phyloP scores from a whole-genome alignment of 192 early-diverging fungal genomes.

The Linnemannia hyalina region DNA sequence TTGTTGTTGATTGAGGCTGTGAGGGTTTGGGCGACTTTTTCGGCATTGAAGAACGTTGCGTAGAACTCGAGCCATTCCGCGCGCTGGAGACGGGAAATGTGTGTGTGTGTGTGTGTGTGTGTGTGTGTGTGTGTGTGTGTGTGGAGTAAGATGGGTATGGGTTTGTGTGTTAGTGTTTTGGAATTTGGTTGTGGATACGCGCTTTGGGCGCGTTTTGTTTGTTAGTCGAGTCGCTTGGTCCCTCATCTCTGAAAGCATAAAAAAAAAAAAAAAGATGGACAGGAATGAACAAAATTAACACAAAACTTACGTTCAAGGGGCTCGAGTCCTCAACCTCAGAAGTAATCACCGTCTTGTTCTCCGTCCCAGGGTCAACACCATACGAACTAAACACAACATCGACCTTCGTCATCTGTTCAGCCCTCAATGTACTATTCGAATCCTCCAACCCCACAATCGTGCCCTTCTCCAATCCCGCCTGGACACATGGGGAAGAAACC shows the following conservation, averaged over 20 bases:
- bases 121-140: too few species aligned
- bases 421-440: conserved; percentile 60
- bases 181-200: neutral
- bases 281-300: neutral
- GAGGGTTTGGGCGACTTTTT: conserved; percentile 64
- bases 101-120: too few species aligned
- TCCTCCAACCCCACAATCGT: conserved; percentile 49
- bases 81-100: conserved; percentile 48
- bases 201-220: neutral
- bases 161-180: neutral
- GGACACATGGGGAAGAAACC: conserved; percentile 66
- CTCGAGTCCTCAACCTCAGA: conserved; percentile 63
- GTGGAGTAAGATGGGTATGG: neutral
- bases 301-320: conserved; percentile 58
- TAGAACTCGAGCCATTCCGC: conserved; percentile 73
- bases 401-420: conserved; percentile 62
- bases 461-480: conserved; percentile 38
- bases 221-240: neutral
- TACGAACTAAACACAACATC: conserved; percentile 61
- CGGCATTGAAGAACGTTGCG: conserved; percentile 75
- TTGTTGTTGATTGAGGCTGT: conserved; percentile 64
- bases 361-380: conserved; percentile 50
- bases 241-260: neutral
- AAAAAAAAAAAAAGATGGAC: neutral
- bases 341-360: conserved; percentile 62